These are phyloP conservation scores for Termitomyces sp. DNA, from an alignment of 768 basidiomycete genomes.

Conservation along the genomic window DNA sequence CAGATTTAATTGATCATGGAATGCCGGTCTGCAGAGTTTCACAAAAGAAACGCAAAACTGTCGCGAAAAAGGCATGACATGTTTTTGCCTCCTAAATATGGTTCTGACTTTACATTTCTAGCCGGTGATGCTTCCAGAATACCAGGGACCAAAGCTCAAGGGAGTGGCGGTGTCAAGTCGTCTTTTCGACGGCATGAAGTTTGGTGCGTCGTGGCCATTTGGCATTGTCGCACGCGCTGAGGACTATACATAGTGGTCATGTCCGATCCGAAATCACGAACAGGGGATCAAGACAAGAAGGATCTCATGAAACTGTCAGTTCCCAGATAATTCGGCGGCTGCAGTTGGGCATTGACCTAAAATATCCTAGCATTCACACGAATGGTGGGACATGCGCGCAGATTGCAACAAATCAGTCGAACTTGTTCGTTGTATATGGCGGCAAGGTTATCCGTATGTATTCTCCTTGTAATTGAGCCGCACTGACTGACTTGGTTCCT, in stretches of 20 bases:
- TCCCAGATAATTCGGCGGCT: background rate
- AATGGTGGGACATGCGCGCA: conserved; percentile 68
- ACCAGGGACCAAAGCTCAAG: conserved; percentile 60
- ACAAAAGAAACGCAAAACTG: conserved; percentile 60
- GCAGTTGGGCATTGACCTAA: background rate
- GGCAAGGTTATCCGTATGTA: conserved; percentile 65
- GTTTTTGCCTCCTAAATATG: background rate
- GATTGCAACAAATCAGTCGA: conserved; percentile 51
- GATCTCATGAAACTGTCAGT: conserved; percentile 65
- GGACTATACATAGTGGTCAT: conserved; percentile 54
- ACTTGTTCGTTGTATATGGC: conserved; percentile 62
- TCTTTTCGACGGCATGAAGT: conserved; percentile 72
- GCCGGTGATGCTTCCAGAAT: conserved; percentile 62
- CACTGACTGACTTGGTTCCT: background rate
- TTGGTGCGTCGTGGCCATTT: conserved; percentile 52
- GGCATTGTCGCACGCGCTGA: background rate
- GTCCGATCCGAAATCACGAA: conserved; percentile 69
- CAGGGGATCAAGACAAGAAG: conserved; percentile 64
- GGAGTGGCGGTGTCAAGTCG: conserved; percentile 57
- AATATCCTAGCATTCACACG: conserved; percentile 54
- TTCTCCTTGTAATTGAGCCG: background rate
- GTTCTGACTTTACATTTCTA: conserved; percentile 21
- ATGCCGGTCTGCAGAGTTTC: conserved; percentile 24
- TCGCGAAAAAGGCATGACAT: conserved; percentile 43
- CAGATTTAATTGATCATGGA: background rate